These are phyloP conservation scores for Rutstroemia sp. DNA, from an alignment of 2,329 filamentous ascomycete species.

Conservation along the genomic window DNA sequence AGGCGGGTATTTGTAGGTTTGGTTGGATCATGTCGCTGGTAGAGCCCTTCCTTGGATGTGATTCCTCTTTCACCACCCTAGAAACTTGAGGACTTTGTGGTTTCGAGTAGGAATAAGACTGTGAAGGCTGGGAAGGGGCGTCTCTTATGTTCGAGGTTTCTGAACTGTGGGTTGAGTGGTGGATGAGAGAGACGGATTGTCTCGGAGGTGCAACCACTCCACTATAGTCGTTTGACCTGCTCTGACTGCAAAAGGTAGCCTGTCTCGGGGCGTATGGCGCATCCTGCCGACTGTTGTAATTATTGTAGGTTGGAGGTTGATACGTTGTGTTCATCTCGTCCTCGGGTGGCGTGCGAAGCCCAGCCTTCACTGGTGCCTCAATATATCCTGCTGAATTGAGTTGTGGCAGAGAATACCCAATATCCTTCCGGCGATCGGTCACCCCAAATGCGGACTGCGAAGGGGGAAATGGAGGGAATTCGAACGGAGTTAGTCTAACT, in stretches of 20 bases:
- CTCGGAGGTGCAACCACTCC: conserved; percentile 5
- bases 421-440: conserved; percentile 19
- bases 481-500: conserved; percentile 24
- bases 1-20: conserved; percentile 60
- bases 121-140: conserved; percentile 22
- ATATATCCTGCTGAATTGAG: conserved; percentile 16
- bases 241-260: neutral
- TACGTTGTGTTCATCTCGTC: conserved; percentile 47
- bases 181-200: conserved; percentile 15
- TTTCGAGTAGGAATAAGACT: conserved; percentile 9
- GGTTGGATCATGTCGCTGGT: conserved; percentile 22
- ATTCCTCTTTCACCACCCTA: conserved; percentile 5
- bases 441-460: conserved; percentile 13
- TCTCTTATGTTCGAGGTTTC: conserved; percentile 14
- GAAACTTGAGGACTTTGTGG: conserved; percentile 18
- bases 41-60: conserved; percentile 18
- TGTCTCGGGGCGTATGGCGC: conserved; percentile 20
- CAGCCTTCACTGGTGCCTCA: conserved; percentile 27
- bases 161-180: conserved; percentile 11
- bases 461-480: conserved; percentile 22
- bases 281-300: conserved; percentile 38
- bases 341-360: conserved; percentile 43
- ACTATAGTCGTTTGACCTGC: neutral
- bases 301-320: conserved; percentile 38
- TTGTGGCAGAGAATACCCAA: conserved; percentile 13